phyloP scores from a whole-genome alignment of 2,329 filamentous ascomycete species.

The Elsinoe necatrix region DNA sequence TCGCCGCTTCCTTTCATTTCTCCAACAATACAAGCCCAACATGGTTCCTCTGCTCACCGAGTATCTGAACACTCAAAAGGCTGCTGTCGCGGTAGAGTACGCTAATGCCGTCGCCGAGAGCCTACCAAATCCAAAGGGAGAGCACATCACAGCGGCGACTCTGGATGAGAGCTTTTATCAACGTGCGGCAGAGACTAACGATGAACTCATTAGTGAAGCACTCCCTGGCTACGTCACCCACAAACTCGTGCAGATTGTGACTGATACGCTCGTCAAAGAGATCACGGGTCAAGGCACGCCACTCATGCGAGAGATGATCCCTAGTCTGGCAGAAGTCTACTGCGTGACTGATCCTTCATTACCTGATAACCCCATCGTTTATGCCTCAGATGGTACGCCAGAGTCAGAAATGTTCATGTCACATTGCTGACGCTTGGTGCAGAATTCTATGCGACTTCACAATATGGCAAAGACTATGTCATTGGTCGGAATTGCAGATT shows the following conservation, averaged over 20 bases:
- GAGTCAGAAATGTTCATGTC: neutral
- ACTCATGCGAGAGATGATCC: constrained; percentile 34
- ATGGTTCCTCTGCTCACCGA: constrained; percentile 29
- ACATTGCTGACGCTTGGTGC: neutral
- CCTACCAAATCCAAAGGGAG: constrained; percentile 18
- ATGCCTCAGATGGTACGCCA: constrained; percentile 33
- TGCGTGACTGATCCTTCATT: constrained; percentile 38
- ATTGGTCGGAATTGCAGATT: constrained; percentile 32
- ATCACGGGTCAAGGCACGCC: constrained; percentile 35
- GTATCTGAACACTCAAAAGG: constrained; percentile 36
- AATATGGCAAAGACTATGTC: constrained; percentile 36
- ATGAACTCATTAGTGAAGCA: constrained; percentile 33
- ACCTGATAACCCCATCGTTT: constrained; percentile 39
- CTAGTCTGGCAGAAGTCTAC: constrained; percentile 38
- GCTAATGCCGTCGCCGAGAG: constrained; percentile 36
- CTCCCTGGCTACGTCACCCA: constrained; percentile 37
- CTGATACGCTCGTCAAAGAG: constrained; percentile 37
- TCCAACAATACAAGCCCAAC: constrained; percentile 33
- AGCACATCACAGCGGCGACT: constrained; percentile 26
- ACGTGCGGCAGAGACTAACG: constrained; percentile 26
- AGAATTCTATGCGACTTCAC: constrained; percentile 39
- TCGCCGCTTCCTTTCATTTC: constrained; percentile 32
- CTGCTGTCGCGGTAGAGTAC: constrained; percentile 36
- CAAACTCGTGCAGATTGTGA: constrained; percentile 32
- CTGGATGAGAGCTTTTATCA: constrained; percentile 33